phyloP scores from a whole-genome alignment of 305 asterid species.

The Solanum hybrid region DNA sequence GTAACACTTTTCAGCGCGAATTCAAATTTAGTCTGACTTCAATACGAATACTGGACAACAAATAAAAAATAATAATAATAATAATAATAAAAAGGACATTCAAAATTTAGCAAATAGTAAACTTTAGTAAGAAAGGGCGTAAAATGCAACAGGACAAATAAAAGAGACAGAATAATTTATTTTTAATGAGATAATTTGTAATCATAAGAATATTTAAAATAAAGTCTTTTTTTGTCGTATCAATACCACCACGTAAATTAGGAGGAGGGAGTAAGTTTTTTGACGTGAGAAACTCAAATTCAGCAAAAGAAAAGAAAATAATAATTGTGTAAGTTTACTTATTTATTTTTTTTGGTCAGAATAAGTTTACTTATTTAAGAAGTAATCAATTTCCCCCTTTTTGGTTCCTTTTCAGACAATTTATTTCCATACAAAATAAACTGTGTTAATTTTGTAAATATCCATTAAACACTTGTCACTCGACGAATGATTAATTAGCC shows the following conservation, averaged over 20 bases:
- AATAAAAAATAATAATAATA: no score
- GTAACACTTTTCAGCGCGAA: accelerated
- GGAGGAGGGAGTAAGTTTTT: not conserved
- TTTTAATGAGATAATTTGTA: not conserved
- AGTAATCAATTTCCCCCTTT: not conserved
- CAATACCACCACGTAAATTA: not conserved
- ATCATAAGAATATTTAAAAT: not conserved
- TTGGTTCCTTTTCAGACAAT: not conserved
- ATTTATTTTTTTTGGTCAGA: not conserved
- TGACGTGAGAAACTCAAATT: not conserved
- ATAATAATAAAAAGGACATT: no score
- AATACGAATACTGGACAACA: not conserved
- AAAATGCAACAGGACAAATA: not conserved
- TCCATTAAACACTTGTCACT: not conserved
- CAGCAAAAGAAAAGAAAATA: not conserved
- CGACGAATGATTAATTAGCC: not conserved
- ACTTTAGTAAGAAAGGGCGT: not conserved
- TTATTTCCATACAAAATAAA: not conserved
- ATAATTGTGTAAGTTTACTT: not conserved
- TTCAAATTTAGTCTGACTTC: no score
- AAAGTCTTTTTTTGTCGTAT: not conserved
- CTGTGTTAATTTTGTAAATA: not conserved
- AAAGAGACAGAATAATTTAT: not conserved
- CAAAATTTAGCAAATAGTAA: not conserved
- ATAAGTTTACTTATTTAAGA: not conserved